Percentiles rank a stretch among this genome's conserved stretches.
Conservation (phyloP, 2,329 filamentous ascomycete species). For the Camillea tinctor region DNA sequence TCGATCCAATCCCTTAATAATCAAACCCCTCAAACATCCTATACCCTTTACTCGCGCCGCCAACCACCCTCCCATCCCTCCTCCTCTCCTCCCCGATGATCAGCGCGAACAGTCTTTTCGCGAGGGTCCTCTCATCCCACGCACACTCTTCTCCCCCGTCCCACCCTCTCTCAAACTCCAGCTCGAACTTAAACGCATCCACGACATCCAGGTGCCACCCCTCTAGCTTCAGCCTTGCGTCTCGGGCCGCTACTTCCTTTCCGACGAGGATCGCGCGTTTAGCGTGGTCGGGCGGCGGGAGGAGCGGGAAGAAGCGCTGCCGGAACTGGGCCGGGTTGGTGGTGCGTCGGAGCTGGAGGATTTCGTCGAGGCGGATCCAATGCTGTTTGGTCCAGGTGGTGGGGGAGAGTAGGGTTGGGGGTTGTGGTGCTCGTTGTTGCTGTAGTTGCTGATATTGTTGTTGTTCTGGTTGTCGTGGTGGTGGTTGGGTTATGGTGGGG, state of each 20-base stretch:
- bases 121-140: slow-evolving; percentile 50
- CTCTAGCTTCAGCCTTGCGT: slow-evolving; percentile 47
- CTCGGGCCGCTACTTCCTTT: slow-evolving; percentile 47
- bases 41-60: slow-evolving; percentile 13
- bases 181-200: slow-evolving; percentile 49
- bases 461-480: not conserved
- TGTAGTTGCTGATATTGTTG: not conserved
- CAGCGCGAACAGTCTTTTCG: slow-evolving; percentile 53
- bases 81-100: slow-evolving; percentile 50
- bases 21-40: too few species aligned
- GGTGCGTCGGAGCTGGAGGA: slow-evolving; percentile 47
- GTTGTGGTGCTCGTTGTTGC: not conserved
- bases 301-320: slow-evolving; percentile 25
- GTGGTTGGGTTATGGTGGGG: slow-evolving; percentile 1
- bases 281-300: slow-evolving; percentile 13
- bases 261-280: slow-evolving; percentile 40
- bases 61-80: slow-evolving; percentile 21
- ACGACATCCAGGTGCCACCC: slow-evolving; percentile 59
- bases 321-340: slow-evolving; percentile 40
- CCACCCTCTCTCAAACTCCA: slow-evolving; percentile 24
- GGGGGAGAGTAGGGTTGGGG: slow-evolving; percentile 34
- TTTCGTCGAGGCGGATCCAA: slow-evolving; percentile 52
- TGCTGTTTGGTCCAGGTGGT: slow-evolving; percentile 50
- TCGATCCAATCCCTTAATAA: slow-evolving; percentile 12
- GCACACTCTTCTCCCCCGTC: slow-evolving; percentile 22